phyloP scores from a whole-genome alignment of 805 yeast genomes.

The Brettanomyces custersianus region DNA sequence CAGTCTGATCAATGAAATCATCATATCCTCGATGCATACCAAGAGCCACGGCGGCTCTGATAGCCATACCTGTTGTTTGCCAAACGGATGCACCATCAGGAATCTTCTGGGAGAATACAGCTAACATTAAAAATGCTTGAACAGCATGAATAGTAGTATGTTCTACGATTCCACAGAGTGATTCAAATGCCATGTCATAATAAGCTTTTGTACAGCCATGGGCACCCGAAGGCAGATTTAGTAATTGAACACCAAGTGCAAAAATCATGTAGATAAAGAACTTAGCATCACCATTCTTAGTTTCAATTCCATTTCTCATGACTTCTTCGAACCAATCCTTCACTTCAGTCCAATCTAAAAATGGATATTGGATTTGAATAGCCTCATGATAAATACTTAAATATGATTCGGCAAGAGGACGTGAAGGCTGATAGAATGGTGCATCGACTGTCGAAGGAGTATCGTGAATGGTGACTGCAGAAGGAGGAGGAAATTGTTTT shows the following conservation, averaged over 20 bases:
- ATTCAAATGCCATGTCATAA: conserved; percentile 24
- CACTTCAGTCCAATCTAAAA: conserved; percentile 23
- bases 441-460: background rate
- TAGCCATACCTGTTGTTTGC: conserved; percentile 25
- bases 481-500: background rate
- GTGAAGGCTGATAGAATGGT: background rate
- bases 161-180: conserved; percentile 16
- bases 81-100: conserved; percentile 26
- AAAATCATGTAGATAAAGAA: conserved; percentile 26
- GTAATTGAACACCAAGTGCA: conserved; percentile 23
- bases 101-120: conserved; percentile 26
- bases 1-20: conserved; percentile 2
- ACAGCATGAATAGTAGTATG: conserved; percentile 19
- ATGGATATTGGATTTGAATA: conserved; percentile 30
- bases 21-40: conserved; percentile 24
- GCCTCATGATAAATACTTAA: conserved; percentile 18
- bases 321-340: conserved; percentile 14
- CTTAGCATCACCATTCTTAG: background rate
- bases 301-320: conserved; percentile 6
- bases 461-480: background rate
- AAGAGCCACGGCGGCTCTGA: conserved; percentile 22
- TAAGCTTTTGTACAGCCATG: conserved; percentile 19
- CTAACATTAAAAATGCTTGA: conserved; percentile 24
- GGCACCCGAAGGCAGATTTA: conserved; percentile 6
- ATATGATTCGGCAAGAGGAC: conserved; percentile 7